Evolutionary conservation across 1,284 basidiomycete genomes (phyloP).

Genomic region (Trichosporon sp.): DNA sequence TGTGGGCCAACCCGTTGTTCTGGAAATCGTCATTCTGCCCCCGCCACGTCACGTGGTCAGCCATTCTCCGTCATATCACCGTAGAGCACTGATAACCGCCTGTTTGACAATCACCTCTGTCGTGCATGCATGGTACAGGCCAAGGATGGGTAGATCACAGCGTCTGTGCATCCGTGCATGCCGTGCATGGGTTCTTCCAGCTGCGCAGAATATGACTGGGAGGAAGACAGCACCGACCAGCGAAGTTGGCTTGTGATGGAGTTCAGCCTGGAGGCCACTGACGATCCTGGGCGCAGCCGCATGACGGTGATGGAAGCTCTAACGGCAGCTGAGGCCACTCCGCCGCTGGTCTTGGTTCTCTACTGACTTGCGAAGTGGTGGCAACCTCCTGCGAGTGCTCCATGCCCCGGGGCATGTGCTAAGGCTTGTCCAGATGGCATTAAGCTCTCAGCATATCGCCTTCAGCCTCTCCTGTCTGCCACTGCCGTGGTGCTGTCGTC

Average conservation of each 20-base stretch:
- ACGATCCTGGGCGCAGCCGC: no score
- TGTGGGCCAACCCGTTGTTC: conserved; percentile 8
- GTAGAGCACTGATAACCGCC: neutral
- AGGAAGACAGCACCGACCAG: no score
- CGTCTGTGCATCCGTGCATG: conserved; percentile 3
- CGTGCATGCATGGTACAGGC: neutral
- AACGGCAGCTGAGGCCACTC: no score
- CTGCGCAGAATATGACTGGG: conserved; percentile 1
- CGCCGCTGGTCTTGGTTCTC: no score
- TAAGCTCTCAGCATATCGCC: neutral
- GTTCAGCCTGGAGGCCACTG: neutral
- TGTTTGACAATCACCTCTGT: neutral
- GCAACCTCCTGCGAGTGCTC: no score
- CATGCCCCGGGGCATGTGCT: no score
- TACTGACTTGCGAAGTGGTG: no score
- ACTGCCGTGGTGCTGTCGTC: neutral
- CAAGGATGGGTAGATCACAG: neutral
- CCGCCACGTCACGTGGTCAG: conserved; percentile 17
- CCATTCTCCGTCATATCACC: conserved; percentile 18
- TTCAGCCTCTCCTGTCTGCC: conserved; percentile 7
- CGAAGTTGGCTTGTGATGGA: neutral
- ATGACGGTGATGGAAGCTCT: no score
- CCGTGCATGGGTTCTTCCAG: neutral
- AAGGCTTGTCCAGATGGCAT: neutral
- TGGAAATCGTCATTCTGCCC: conserved; percentile 23